A percentile compares a stretch with the other conserved stretches of the same genome.
phyloP scores from a whole-genome alignment of 257 asterid species.

The Jaltomata sinuosa region DNA sequence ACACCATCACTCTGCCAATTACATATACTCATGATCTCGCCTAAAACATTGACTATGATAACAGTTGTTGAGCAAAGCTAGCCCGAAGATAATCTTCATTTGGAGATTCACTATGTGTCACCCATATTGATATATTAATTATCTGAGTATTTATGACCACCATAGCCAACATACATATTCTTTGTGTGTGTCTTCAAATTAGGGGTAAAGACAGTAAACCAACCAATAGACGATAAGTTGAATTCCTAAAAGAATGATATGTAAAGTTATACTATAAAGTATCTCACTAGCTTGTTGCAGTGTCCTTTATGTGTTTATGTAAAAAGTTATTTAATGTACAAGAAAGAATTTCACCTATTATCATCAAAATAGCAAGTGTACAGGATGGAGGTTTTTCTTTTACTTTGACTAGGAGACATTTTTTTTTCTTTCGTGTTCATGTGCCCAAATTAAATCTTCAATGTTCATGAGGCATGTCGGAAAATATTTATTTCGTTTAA shows the following conservation, averaged over 20 bases:
- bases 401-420: not conserved
- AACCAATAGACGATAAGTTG: too few relatives aligned
- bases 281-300: not conserved
- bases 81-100: too few relatives aligned
- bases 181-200: too few relatives aligned
- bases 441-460: not conserved
- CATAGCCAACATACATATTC: too few relatives aligned
- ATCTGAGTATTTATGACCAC: too few relatives aligned
- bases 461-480: not conserved
- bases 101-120: too few relatives aligned
- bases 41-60: too few relatives aligned
- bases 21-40: too few relatives aligned
- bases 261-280: not conserved
- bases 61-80: too few relatives aligned
- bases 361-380: not conserved
- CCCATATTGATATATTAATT: too few relatives aligned
- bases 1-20: too few relatives aligned
- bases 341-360: not conserved
- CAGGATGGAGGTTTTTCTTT: not conserved
- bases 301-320: not conserved
- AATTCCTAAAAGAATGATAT: not conserved
- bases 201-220: too few relatives aligned
- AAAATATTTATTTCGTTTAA: not conserved
- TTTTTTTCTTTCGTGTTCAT: not conserved
- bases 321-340: not conserved